Evolutionary conservation across 179 eudicot genomes (phyloP).

Genomic region (Silene noctiflora): DNA sequence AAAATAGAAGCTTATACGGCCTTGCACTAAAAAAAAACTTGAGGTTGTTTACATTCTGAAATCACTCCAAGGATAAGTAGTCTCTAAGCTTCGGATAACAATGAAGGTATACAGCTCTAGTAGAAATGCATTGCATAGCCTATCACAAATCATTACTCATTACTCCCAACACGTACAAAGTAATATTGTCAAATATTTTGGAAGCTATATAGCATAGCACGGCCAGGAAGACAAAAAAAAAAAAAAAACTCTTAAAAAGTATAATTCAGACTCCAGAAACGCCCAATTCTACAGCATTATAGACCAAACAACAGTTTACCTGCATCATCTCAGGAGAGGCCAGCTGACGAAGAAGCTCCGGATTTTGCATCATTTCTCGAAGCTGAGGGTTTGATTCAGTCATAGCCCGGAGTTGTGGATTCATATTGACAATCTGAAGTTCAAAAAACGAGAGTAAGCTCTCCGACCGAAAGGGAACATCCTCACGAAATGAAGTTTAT

Average conservation of each 20-base stretch:
- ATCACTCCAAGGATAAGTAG: background rate
- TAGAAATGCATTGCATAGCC: background rate
- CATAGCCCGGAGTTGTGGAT: slow-evolving; percentile 64
- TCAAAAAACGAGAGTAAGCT: slow-evolving; percentile 11
- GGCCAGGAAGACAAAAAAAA: background rate
- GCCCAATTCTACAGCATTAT: background rate
- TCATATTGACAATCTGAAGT: slow-evolving; percentile 35
- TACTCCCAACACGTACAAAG: background rate
- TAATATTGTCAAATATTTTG: background rate
- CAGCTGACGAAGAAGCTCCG: slow-evolving; percentile 37
- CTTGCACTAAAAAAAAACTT: background rate
- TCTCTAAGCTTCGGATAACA: background rate
- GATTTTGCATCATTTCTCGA: slow-evolving; percentile 81
- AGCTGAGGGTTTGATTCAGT: slow-evolving; percentile 65
- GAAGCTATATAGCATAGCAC: background rate
- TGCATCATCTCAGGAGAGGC: slow-evolving; percentile 20
- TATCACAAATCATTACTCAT: background rate
- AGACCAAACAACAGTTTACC: background rate
- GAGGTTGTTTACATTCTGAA: background rate
- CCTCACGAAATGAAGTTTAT: slow-evolving; percentile 5
- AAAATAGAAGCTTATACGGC: background rate
- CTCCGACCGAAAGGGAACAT: background rate
- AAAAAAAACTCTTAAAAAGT: background rate
- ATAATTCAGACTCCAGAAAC: background rate
- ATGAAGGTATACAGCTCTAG: background rate